These are phyloP conservation scores for Nosema muscidifuracis DNA, from an alignment of 371 early-diverging fungal species.

Conservation along the genomic window DNA sequence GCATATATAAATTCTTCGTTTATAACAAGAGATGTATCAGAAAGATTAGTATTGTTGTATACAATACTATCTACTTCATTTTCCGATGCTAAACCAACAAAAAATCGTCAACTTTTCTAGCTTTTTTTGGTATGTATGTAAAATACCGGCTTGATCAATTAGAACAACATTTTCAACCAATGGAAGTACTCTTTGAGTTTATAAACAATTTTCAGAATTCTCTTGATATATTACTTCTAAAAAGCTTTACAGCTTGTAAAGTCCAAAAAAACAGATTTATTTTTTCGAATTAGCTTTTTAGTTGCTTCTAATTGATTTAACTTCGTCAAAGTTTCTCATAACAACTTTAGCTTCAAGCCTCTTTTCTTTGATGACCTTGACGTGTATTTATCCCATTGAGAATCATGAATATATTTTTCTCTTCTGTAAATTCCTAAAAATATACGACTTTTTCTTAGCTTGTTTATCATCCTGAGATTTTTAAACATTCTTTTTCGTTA, in stretches of 20 bases:
- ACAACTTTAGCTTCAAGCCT: neutral
- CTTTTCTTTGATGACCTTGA: neutral
- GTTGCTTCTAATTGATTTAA: neutral
- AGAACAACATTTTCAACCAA: neutral
- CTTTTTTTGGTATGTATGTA: neutral
- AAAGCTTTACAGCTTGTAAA: neutral
- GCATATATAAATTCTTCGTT: neutral
- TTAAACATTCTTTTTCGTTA: neutral
- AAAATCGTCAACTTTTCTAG: neutral
- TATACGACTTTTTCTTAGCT: neutral
- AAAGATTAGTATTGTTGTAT: neutral
- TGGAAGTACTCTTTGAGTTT: neutral
- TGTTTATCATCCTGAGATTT: neutral
- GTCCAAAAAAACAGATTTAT: neutral
- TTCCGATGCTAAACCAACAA: neutral
- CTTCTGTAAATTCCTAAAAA: neutral
- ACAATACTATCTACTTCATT: neutral
- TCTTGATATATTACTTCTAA: neutral
- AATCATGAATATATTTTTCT: neutral
- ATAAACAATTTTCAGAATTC: neutral
- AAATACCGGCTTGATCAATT: neutral
- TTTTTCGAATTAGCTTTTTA: neutral
- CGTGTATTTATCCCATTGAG: neutral
- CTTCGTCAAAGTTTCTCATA: neutral
- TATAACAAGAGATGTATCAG: neutral